Conservation (phyloP, 139 green algal species). For the Coelastrella sp. region DNA sequence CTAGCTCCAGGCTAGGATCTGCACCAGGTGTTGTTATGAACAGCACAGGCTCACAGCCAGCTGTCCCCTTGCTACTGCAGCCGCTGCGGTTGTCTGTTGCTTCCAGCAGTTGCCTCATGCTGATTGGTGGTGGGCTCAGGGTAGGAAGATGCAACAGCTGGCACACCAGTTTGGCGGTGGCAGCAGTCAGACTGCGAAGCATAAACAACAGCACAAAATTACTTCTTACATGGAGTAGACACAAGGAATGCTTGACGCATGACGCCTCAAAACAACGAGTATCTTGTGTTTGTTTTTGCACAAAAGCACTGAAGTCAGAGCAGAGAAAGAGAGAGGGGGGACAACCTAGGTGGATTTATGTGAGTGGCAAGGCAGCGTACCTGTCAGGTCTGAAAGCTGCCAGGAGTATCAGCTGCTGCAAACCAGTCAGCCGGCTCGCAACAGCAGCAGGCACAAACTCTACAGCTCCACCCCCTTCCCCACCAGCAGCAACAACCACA, state of each 20-base stretch:
- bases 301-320: too few species aligned
- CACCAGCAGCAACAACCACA: background rate
- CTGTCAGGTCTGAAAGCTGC: slow-evolving; percentile 68
- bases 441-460: slow-evolving; percentile 31
- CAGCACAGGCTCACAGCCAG: slow-evolving; percentile 69
- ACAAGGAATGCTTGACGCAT: background rate
- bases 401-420: slow-evolving; percentile 75
- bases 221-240: background rate
- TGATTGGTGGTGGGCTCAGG: slow-evolving; percentile 21
- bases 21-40: slow-evolving; percentile 82
- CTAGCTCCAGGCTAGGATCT: slow-evolving; percentile 84
- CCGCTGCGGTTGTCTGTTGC: background rate
- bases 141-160: slow-evolving; percentile 34
- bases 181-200: slow-evolving; percentile 18
- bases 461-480: slow-evolving; percentile 4
- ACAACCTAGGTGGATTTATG: too few species aligned
- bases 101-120: slow-evolving; percentile 45
- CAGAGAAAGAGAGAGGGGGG: too few species aligned
- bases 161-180: slow-evolving; percentile 21
- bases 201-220: background rate
- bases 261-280: too few species aligned
- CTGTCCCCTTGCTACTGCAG: background rate
- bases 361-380: background rate
- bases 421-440: slow-evolving; percentile 12
- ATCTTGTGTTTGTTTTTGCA: too few species aligned